A percentile compares a stretch with the other conserved stretches of the same genome.
phyloP scores from a whole-genome alignment of 2,329 filamentous ascomycete genomes.

The Trichoderma breve region DNA sequence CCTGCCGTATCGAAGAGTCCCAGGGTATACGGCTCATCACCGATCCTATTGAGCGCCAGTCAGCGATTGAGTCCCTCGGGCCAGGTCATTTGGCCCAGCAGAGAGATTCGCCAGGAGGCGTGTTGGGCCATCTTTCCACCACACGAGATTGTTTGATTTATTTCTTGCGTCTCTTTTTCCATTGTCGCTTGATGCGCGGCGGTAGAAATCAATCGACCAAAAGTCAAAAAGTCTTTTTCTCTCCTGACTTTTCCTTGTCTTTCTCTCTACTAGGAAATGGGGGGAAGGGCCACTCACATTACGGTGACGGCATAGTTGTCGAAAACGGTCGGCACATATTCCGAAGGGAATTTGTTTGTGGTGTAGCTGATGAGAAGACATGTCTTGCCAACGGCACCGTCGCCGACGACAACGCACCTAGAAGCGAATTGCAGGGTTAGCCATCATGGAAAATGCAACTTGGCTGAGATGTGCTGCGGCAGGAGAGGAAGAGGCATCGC shows the following conservation, averaged over 20 bases:
- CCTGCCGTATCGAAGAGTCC: slow-evolving; percentile 98
- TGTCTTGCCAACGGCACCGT: slow-evolving; percentile 99
- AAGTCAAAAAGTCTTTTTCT: neutral
- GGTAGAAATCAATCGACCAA: neutral
- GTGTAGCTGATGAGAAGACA: slow-evolving; percentile 99
- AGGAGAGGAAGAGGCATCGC: neutral
- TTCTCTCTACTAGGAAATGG: slow-evolving; percentile 8
- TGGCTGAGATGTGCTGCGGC: neutral
- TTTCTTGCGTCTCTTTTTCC: neutral
- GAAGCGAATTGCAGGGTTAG: slow-evolving; percentile 26
- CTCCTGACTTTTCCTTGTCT: neutral
- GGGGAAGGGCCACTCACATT: slow-evolving; percentile 69
- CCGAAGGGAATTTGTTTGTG: slow-evolving; percentile 98
- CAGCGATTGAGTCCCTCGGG: slow-evolving; percentile 1
- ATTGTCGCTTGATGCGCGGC: neutral
- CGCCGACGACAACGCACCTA: slow-evolving; percentile 97
- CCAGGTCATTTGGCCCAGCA: neutral
- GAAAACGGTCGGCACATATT: slow-evolving; percentile 99
- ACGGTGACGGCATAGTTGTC: slow-evolving; percentile 99
- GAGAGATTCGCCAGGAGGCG: neutral
- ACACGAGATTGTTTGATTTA: neutral
- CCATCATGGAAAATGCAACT: neutral
- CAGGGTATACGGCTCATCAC: slow-evolving; percentile 95
- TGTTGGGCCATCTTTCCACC: neutral
- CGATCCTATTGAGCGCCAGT: slow-evolving; percentile 66